These are phyloP conservation scores for Pyrrhoderma lamaoense DNA, from an alignment of 1,284 basidiomycete species.

Conservation along the genomic window DNA sequence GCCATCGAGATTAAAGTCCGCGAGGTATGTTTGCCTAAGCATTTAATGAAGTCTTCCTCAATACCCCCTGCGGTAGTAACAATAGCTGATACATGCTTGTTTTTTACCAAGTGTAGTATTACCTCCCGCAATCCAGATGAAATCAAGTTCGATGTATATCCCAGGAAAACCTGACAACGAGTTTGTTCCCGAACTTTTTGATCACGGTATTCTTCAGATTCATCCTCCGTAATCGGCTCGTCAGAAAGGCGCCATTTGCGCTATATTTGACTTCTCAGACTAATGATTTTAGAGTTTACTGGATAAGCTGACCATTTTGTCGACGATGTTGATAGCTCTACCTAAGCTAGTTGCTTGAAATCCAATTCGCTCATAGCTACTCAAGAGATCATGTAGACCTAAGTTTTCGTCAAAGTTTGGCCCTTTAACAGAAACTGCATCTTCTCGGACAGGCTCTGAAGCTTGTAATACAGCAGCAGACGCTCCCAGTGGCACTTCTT, in stretches of 20 bases:
- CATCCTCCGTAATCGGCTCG: slow-evolving; percentile 62
- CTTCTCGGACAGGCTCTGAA: slow-evolving; percentile 71
- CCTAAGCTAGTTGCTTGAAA: slow-evolving; percentile 94
- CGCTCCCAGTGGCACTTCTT: slow-evolving; percentile 43
- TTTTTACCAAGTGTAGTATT: slow-evolving; percentile 88
- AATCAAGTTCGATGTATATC: slow-evolving; percentile 98
- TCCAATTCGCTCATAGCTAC: slow-evolving; percentile 83
- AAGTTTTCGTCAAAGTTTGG: slow-evolving; percentile 77
- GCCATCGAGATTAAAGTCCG: slow-evolving; percentile 90
- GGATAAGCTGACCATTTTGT: slow-evolving; percentile 66
- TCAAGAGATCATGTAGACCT: slow-evolving; percentile 67
- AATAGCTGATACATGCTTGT: slow-evolving; percentile 84
- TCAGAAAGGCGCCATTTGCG: slow-evolving; percentile 79
- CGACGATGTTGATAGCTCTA: slow-evolving; percentile 83
- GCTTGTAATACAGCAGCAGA: slow-evolving; percentile 71
- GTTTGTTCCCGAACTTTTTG: slow-evolving; percentile 58
- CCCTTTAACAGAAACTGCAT: slow-evolving; percentile 73
- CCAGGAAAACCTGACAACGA: slow-evolving; percentile 87
- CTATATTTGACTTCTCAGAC: slow-evolving; percentile 31
- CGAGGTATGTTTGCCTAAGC: slow-evolving; percentile 94
- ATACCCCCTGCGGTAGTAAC: slow-evolving; percentile 98
- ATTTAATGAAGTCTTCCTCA: slow-evolving; percentile 99
- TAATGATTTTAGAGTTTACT: not conserved
- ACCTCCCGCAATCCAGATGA: slow-evolving; percentile 95
- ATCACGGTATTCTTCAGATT: slow-evolving; percentile 54